These are phyloP conservation scores for Vanrija humicola DNA, from an alignment of 1,284 basidiomycete species.

Conservation along the genomic window DNA sequence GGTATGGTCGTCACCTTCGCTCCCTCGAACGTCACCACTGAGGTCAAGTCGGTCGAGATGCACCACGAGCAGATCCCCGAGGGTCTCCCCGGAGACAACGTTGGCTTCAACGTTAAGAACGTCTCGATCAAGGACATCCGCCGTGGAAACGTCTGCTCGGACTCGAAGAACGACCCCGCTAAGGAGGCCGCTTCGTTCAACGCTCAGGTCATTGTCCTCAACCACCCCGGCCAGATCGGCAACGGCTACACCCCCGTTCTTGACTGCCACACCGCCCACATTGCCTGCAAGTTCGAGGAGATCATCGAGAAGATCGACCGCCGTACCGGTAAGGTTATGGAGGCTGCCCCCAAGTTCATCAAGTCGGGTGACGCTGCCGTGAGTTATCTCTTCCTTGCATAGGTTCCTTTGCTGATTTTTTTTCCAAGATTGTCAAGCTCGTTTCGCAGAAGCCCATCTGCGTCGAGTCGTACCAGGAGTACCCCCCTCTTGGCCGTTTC, in stretches of 20 bases:
- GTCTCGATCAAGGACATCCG: slow-evolving; percentile 99
- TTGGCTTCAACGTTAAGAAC: slow-evolving; percentile 77
- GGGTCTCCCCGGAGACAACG: slow-evolving; percentile 96
- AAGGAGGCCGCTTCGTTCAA: slow-evolving; percentile 99
- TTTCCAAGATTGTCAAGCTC: slow-evolving; percentile 77
- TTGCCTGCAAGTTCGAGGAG: slow-evolving; percentile 96
- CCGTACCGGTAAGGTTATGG: slow-evolving; percentile 65
- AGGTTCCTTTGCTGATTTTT: too few species aligned
- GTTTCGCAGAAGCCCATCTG: slow-evolving; percentile 61
- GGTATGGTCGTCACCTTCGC: slow-evolving; percentile 99
- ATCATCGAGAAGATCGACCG: slow-evolving; percentile 99
- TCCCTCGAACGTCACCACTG: slow-evolving; percentile 89
- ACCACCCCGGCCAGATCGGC: slow-evolving; percentile 99
- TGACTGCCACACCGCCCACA: slow-evolving; percentile 99
- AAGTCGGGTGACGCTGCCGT: slow-evolving; percentile 83
- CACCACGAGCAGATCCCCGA: slow-evolving; percentile 98
- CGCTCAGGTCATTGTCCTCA: slow-evolving; percentile 99
- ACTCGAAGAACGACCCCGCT: slow-evolving; percentile 99
- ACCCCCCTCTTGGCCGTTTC: slow-evolving; percentile 97
- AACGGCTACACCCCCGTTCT: slow-evolving; percentile 81
- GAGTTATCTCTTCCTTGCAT: too few species aligned
- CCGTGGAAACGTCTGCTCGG: slow-evolving; percentile 97
- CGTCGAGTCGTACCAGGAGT: slow-evolving; percentile 95
- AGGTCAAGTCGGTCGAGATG: slow-evolving; percentile 86
- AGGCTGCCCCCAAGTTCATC: slow-evolving; percentile 90